These are phyloP conservation scores for Hypoxylon sp. DNA, from an alignment of 2,329 filamentous ascomycete genomes.

Conservation along the genomic window DNA sequence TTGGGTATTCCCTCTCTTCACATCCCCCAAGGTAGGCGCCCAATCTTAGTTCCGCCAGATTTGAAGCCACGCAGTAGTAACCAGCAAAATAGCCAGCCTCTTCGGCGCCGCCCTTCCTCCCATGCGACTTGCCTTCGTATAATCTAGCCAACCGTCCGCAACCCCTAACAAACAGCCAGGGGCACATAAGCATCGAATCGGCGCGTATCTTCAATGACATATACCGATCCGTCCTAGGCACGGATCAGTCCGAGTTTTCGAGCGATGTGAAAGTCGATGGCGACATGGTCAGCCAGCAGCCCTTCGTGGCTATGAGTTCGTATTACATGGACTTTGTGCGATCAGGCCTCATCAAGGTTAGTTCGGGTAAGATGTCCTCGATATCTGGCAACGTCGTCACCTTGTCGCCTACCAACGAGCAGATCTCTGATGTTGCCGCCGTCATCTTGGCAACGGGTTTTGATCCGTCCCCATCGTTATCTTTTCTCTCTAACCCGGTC, in stretches of 20 bases:
- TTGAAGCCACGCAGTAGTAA: conserved; percentile 37
- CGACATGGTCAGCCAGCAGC: conserved; percentile 57
- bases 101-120: conserved; percentile 69
- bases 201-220: conserved; percentile 63
- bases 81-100: conserved; percentile 50
- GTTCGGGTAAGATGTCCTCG: conserved; percentile 55
- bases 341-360: conserved; percentile 64
- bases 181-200: conserved; percentile 66
- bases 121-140: conserved; percentile 75
- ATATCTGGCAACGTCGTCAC: conserved; percentile 49
- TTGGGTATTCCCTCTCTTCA: conserved; percentile 73
- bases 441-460: conserved; percentile 82
- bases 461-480: conserved; percentile 67
- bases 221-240: conserved; percentile 58
- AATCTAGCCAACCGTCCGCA: conserved; percentile 69
- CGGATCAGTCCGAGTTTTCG: conserved; percentile 62
- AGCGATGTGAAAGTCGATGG: conserved; percentile 50
- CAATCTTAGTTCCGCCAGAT: not conserved
- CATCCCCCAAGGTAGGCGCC: conserved; percentile 56
- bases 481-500: conserved; percentile 67
- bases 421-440: conserved; percentile 66
- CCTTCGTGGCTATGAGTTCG: conserved; percentile 74
- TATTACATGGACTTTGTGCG: conserved; percentile 78
- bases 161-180: conserved; percentile 68
- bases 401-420: conserved; percentile 41